Evolutionary conservation across 208 protist species (phyloP), one percentile per base, ranked within the genome.

Genomic region (Crithidia bombi): DNA sequence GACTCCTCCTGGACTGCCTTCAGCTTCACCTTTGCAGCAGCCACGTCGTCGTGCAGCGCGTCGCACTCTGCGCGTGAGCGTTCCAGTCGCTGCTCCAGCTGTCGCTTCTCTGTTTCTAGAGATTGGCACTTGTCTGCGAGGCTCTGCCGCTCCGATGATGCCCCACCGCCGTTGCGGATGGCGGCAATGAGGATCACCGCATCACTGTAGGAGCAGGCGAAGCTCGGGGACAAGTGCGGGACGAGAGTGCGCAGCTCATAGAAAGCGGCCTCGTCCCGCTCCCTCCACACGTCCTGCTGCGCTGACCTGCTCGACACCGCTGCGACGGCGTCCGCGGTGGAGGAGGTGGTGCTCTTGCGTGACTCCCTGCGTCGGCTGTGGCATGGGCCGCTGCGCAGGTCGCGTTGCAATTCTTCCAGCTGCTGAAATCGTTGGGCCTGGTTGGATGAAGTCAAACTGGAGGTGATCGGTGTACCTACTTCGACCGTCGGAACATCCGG

Each of bases 201-300:
- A 52, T 96, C 91, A 14, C 68, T 63, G 67, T 86, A 87, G 3
- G 61, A 61, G 71, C 89, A 94, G 5, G 58, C 36, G 50, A 96
- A 94, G 12, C 49, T 46, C 12, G 89, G 81, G 9, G 91, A 92
- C 23, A 96, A 81, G 70, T 90, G 82, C 5, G 91, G 87, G 14
- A 93, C 87, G n/a, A 82, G 57, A 14, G 55, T 41, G 19, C 85
- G 81, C 33, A 96, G 73, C 50, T 94, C 86, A 49, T 74, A 80
- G 46, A 69, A 65, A 14, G 67, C 70, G 7, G 55, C 69, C 58
- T 65, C 75, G 30, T 58, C 70, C n/a, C 51, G 26, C 44, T 73
- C 78, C 26, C 56, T 68, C 67, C 66, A 73, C 26, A 54, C 49
- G n/a, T 56, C 15, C 5, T 6, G 26, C 32, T 49, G n/a, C 28